Evolutionary conservation across 2,329 filamentous ascomycete genomes (phyloP), one percentile per base, ranked within the genome.

Genomic region (Fusarium bactridioides): DNA sequence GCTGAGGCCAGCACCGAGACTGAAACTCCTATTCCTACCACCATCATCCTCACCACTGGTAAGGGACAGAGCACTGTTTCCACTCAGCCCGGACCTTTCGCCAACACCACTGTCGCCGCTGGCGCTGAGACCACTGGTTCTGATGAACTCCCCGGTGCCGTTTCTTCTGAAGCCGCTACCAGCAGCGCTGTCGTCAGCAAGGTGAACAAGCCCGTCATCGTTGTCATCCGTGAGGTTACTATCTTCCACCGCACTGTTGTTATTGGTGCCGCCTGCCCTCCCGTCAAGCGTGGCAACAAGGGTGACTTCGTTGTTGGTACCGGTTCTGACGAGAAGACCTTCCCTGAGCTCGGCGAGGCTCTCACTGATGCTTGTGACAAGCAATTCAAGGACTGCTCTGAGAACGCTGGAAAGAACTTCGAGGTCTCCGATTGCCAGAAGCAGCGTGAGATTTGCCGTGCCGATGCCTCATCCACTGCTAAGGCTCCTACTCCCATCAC

Each of bases 241-340:
- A 63, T 76, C 62, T 76, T 76, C 72, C 68, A 74, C 65, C 67
- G 67, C 53, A 72, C 64, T 13, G 37, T 74, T 21, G 72, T 74
- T 27, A 71, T 78, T 40, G 76, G 76, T 68, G 76, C 70, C 35
- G 74, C 74, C 55, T 78, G 76, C 71, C 76, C 76, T n/a, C 61
- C 61, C 41, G 76, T 78, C 59, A 72, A 72, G 65, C 47, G 64
- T 35, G 64, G 61, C 18, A 63, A 40, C 44, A 67, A 62, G 50
- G 76, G 76, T 25, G 66, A 68, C 44, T 78, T 56, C 65, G 50
- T 72, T 25, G 76, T 78, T 40, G 76, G 75, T 27, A 63, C 62
- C 27, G 74, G 65, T 10, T 64, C 59, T 11, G 68, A 72, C 19
- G 72, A 74, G 35, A 61, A 76, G 68, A 58, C 19, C 27, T 76